Percentiles rank a stretch among this genome's conserved stretches.
Evolutionary conservation across 2,329 filamentous ascomycete species (phyloP).

Genomic region (Fusarium sp.): DNA sequence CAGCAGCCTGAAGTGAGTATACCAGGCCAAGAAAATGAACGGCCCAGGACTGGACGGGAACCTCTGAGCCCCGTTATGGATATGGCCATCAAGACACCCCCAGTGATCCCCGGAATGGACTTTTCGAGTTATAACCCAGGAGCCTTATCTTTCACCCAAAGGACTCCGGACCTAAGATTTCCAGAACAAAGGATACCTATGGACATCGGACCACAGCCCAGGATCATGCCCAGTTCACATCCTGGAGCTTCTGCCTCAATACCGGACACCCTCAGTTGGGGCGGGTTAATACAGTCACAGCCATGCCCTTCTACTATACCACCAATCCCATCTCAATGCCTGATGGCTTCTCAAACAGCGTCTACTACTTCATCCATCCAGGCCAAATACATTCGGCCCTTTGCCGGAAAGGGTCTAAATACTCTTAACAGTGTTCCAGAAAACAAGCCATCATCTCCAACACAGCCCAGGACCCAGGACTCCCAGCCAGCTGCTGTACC

Average conservation of each 20-base stretch:
- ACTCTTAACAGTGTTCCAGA: conserved; percentile 58
- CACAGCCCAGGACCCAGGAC: conserved; percentile 46
- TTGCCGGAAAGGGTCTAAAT: conserved; percentile 65
- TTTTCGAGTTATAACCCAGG: conserved; percentile 52
- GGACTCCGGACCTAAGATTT: conserved; percentile 42
- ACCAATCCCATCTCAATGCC: conserved; percentile 62
- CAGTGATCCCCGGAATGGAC: conserved; percentile 54
- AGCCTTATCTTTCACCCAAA: conserved; percentile 52
- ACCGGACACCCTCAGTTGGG: conserved; percentile 68
- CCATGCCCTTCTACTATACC: conserved; percentile 53
- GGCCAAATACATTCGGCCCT: conserved; percentile 64
- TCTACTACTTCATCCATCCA: conserved; percentile 64
- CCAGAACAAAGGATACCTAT: conserved; percentile 42
- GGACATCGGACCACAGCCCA: conserved; percentile 32
- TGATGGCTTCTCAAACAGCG: conserved; percentile 63
- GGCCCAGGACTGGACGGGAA: conserved; percentile 59
- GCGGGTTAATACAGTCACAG: conserved; percentile 56
- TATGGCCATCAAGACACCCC: conserved; percentile 55
- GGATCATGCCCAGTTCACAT: conserved; percentile 32
- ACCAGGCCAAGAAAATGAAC: conserved; percentile 64
- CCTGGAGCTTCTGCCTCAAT: conserved; percentile 51
- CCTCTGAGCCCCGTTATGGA: conserved; percentile 66
- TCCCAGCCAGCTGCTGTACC: conserved; percentile 12
- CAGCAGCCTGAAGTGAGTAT: conserved; percentile 44
- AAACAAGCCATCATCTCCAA: conserved; percentile 48